A percentile compares a stretch with the other conserved stretches of the same genome.
Conservation (phyloP, 179 eudicot species). For the Amaranthus tricolor region DNA sequence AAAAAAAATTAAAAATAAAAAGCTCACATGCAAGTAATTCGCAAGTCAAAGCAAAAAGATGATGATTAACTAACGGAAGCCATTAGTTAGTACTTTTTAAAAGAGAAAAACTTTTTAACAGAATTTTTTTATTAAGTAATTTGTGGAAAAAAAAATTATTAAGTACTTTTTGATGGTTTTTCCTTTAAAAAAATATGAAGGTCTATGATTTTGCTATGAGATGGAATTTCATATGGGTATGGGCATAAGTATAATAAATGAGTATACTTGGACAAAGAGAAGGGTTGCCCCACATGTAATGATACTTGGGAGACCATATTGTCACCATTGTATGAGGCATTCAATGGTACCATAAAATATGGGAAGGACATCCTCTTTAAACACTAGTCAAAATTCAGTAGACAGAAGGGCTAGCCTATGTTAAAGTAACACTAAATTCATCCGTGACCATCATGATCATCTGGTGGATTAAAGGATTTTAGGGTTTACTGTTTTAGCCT, state of each 20-base stretch:
- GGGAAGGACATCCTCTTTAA: conserved; percentile 4
- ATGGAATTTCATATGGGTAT: not conserved
- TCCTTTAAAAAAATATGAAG: too few relatives aligned
- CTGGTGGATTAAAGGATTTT: not conserved
- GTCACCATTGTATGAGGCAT: conserved; percentile 1
- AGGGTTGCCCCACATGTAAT: conserved; percentile 11
- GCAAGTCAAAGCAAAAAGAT: too few relatives aligned
- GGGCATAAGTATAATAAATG: too few relatives aligned
- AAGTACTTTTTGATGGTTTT: too few relatives aligned
- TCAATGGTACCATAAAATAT: not conserved
- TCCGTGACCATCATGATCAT: not conserved
- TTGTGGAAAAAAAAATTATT: too few relatives aligned
- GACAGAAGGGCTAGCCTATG: not conserved
- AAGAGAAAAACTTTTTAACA: too few relatives aligned
- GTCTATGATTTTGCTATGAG: not conserved
- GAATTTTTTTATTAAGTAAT: too few relatives aligned
- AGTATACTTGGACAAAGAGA: too few relatives aligned
- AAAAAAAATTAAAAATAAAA: too few relatives aligned
- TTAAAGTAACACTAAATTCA: not conserved
- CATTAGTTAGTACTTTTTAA: too few relatives aligned
- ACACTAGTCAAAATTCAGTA: conserved; percentile 1
- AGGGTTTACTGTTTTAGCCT: not conserved
- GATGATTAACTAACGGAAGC: too few relatives aligned
- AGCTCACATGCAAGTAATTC: too few relatives aligned
- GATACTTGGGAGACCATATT: not conserved